Evolutionary conservation across 306 rosid species (phyloP), one percentile per base, ranked within the genome.

Genomic region (Macrotyloma uniflorum): DNA sequence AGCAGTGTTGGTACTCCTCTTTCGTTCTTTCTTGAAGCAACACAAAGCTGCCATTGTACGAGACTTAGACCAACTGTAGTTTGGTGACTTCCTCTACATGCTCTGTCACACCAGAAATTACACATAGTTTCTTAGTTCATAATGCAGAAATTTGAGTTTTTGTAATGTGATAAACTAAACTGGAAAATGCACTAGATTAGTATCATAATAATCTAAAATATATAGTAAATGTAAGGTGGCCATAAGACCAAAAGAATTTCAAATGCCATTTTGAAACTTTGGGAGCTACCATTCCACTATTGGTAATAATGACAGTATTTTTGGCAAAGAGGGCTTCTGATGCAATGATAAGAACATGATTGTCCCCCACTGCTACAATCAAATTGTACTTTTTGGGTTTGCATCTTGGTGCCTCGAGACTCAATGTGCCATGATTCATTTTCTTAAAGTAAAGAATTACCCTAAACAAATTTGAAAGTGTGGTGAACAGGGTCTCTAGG

Each of bases 41-140:
- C 80, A 82, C 91, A 88, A 89, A 84, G 91, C 91, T 91, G 93
- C 89, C 80, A 80, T 51, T 80, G 71, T 80, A 86, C 86, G 42
- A 80, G 83, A 71, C 26, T 67, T 15, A 75, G 69, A 83, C 80
- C 89, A 76, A 58, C 80, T 42, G 22, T 61, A 36, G 80, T 79
- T 88, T 76, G 92, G 87, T 88, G 83, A 53, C 73, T 38, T 70
- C 72, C 53, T 79, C 23, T 57, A 59, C 43, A 50, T 77, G 54
- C 67, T 79, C 79, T 71, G n/a, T n/a, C n/a, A n/a, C n/a, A n/a
- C n/a, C n/a, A n/a, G n/a, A n/a, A n/a, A n/a, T n/a, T n/a, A n/a
- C n/a, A n/a, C n/a, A n/a, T n/a, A n/a, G n/a, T n/a, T n/a, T n/a
- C n/a, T n/a, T n/a, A n/a, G n/a, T n/a, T n/a, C n/a, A n/a, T n/a